Base-by-base conservation (phyloP, 495 filamentous ascomycete genomes). In the Aspergillus olivimuriae region DNA sequence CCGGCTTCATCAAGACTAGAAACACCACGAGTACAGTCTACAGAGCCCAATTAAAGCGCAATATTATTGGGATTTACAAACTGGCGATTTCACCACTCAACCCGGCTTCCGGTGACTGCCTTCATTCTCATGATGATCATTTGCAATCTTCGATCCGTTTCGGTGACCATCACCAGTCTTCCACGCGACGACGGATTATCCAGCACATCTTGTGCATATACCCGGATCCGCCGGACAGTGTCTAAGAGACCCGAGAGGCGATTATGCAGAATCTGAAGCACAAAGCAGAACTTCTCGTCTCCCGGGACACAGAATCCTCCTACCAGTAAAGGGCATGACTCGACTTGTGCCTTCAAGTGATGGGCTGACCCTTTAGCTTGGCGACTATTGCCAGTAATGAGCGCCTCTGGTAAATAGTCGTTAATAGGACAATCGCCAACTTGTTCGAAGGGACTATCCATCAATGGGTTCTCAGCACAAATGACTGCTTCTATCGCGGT, bases 111-210 rank as follows among this genome's bases (percentile, higher is more conserved):
- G 8, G 43, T 32, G 28, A 53, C 18, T 47, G 55, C 52, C 36
- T 60, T 59, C 30, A 63, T 47, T 50, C 57, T 63, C 52, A 62
- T 56, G 45, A 66, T 60, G 11, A 69, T 47, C 14, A 58, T 18
- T 38, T 63, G 60, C 47, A 69, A 35, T 38, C 60, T 51, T 26
- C 52, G 50, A 41, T 69, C 58, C n/a, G 65, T 66, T 41, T 66
- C 63, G 50, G 57, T 55, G 9, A 69, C 63, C 65, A 70, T 68
- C 1, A 58, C 39, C 35, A 62, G 24, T 24, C 52, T 52, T 3
- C 65, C 62, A 4, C 49, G 42, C 0, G 55, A 53, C 1, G 61
- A 48, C 0, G 55, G 47, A 2, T 44, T 44, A 12, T 54, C 26
- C 17, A 58, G 16, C 20, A 57, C 39, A 19, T 62, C 48, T 41